Percentiles rank a stretch among this genome's conserved stretches.
phyloP scores from a whole-genome alignment of 106 monocot genomes.

The Alisma plantagoaquatica region DNA sequence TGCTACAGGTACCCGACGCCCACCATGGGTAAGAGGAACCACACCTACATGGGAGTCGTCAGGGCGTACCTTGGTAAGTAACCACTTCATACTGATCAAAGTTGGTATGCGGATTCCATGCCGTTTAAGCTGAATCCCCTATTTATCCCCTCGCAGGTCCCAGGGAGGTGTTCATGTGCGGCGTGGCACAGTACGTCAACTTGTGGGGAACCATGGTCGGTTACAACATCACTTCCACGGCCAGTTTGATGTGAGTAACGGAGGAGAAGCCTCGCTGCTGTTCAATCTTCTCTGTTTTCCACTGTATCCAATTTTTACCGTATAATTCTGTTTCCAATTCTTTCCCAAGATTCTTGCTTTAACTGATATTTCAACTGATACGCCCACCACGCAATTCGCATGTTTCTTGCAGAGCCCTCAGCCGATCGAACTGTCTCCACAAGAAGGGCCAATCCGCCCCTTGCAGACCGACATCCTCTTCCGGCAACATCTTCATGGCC shows the following conservation, averaged over 20 bases:
- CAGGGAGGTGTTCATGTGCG: slow-evolving; percentile 59
- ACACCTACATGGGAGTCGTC: slow-evolving; percentile 29
- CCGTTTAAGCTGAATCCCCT: no score
- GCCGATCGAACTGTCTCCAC: slow-evolving; percentile 48
- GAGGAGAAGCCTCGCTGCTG: neutral
- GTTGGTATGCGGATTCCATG: neutral
- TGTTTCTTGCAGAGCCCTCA: slow-evolving; percentile 29
- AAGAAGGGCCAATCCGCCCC: slow-evolving; percentile 26
- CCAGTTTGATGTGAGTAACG: slow-evolving; percentile 62
- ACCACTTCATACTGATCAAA: no score
- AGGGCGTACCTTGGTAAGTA: slow-evolving; percentile 20
- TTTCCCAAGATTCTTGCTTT: neutral
- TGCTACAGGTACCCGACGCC: slow-evolving; percentile 23
- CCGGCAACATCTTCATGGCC: slow-evolving; percentile 37
- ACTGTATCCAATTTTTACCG: no score
- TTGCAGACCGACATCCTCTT: slow-evolving; percentile 25
- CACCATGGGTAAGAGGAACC: slow-evolving; percentile 8
- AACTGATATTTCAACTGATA: neutral
- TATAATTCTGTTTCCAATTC: neutral
- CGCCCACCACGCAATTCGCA: neutral
- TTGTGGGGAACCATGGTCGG: slow-evolving; percentile 71
- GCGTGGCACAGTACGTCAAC: slow-evolving; percentile 48
- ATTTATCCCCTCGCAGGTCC: slow-evolving; percentile 17
- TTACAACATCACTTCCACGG: slow-evolving; percentile 57
- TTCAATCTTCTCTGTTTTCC: no score